These are phyloP conservation scores for Amphirosellinia nigrospora DNA, from an alignment of 495 filamentous ascomycete genomes.

Conservation along the genomic window DNA sequence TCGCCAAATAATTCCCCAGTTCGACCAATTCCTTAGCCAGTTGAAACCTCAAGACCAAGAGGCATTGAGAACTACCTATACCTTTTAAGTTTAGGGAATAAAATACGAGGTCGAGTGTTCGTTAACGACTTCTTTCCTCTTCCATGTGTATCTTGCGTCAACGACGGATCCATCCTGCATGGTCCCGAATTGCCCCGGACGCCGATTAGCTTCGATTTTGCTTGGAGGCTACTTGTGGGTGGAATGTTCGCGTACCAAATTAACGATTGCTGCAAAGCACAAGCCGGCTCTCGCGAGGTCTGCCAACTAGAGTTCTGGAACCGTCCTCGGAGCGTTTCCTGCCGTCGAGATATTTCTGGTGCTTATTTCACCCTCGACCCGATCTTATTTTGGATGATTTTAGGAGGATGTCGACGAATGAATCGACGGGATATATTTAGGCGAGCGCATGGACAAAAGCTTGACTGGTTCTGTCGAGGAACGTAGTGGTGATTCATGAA, in stretches of 20 bases:
- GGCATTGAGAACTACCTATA: conserved; percentile 46
- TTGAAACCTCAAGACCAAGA: conserved; percentile 68
- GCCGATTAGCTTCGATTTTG: neutral
- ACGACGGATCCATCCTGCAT: neutral
- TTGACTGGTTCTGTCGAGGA: neutral
- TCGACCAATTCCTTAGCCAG: conserved; percentile 76
- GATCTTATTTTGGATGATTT: neutral
- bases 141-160: neutral
- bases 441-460: neutral
- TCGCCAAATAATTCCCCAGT: conserved; percentile 83
- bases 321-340: neutral
- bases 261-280: neutral
- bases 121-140: neutral
- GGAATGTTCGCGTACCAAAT: neutral
- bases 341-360: neutral
- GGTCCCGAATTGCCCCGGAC: neutral
- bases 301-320: neutral
- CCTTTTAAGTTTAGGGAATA: conserved; percentile 26
- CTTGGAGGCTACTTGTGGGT: neutral
- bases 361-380: neutral
- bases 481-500: neutral
- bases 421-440: neutral
- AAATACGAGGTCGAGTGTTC: neutral
- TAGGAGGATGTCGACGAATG: neutral
- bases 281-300: neutral